Evolutionary conservation across 2,329 filamentous ascomycete species (phyloP).

Genomic region (Sporothrix pallida): DNA sequence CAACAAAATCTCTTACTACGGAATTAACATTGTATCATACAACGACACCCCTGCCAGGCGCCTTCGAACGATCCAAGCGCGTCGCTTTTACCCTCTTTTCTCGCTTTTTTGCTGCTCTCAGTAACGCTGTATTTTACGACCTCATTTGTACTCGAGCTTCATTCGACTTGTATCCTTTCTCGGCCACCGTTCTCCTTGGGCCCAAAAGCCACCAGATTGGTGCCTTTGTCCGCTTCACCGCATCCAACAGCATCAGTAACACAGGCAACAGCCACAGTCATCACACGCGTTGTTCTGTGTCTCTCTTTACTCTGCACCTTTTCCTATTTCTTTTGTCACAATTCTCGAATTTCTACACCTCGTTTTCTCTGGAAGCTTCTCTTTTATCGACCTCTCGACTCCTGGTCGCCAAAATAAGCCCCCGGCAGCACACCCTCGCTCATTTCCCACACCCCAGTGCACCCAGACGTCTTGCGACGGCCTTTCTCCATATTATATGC

Average conservation of each 20-base stretch:
- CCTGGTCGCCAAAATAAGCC: neutral
- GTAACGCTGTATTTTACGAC: slow-evolving; percentile 3
- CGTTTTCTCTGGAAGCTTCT: neutral
- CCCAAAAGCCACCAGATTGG: slow-evolving; percentile 4
- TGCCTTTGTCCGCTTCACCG: neutral
- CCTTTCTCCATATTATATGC: slow-evolving; percentile 35
- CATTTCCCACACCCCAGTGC: slow-evolving; percentile 34
- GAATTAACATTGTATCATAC: neutral
- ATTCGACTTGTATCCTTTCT: neutral
- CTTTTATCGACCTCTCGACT: neutral
- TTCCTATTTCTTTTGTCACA: neutral
- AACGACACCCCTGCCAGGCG: slow-evolving; percentile 26
- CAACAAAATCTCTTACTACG: neutral
- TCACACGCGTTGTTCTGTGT: neutral
- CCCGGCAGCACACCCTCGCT: slow-evolving; percentile 20
- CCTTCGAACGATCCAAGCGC: slow-evolving; percentile 21
- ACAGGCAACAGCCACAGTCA: slow-evolving; percentile 15
- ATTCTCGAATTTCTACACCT: neutral
- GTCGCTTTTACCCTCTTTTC: slow-evolving; percentile 16
- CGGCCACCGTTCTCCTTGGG: neutral
- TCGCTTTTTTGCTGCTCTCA: neutral
- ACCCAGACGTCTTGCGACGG: slow-evolving; percentile 9
- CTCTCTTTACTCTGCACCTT: neutral
- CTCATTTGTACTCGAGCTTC: slow-evolving; percentile 15
- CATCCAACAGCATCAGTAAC: slow-evolving; percentile 18